Base-by-base conservation (phyloP, 177 flowering plant genomes). In the Tripterygium wilfordii region DNA sequence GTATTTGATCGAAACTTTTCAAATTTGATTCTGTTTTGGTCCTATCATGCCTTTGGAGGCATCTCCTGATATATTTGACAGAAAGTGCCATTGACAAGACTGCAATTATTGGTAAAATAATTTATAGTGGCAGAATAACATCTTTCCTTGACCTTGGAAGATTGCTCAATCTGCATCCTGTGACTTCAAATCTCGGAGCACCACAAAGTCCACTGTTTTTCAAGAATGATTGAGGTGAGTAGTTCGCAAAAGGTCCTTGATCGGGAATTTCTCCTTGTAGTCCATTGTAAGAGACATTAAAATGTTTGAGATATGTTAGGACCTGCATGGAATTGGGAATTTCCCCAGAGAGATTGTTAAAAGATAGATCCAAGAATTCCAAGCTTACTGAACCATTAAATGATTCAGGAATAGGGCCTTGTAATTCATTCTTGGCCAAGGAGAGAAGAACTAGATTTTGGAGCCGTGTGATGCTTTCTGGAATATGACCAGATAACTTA, bases 281-380 rank as follows among this genome's bases (percentile, higher is more conserved):
- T 8, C 17, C n/a, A 49, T 64, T 64, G 44, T n/a, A 41, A 20
- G 63, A 53, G 6, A 64, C 45, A 26, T 53, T 48, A 6, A 64
- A 58, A 24, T 35, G 29, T 17, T 57, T n/a, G 2, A 64, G 68
- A 24, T 48, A 3, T 15, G 3, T 4, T 7, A 64, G 63, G 10
- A 9, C 15, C 30, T 52, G 47, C 23, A 52, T 18, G 14, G 55
- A 32, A 15, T 24, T 48, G 5, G 68, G 68, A 15, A 57, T 58
- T 10, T 2, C 14, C 5, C 62, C 67, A 7, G 61, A 37, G 5
- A 62, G 42, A 16, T 38, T 40, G 16, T 62, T 62, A 8, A 25
- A 8, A 5, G 67, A 62, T 1, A 57, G 28, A 33, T 64, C 63
- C 26, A 64, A 36, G 16, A 21, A 13, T 24, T 43, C 48, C 43